Base-by-base conservation (phyloP, 2,329 filamentous ascomycete species). In the Fusarium avenaceum region DNA sequence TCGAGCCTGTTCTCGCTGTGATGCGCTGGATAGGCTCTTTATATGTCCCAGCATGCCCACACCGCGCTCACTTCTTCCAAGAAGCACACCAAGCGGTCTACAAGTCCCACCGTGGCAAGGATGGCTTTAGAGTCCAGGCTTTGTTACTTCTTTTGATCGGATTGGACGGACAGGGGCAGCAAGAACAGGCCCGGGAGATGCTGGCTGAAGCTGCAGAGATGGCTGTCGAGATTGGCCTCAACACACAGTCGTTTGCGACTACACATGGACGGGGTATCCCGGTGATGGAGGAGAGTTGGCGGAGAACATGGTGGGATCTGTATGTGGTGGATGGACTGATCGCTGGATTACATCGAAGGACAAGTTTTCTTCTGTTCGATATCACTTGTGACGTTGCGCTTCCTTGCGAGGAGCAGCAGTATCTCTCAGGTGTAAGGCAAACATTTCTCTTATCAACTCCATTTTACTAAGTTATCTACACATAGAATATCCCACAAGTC, bases 281-380 rank as follows among this genome's bases (percentile, higher is more conserved):
- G 0, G 83, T 93, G 3, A 76, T 94, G 4, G 92, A 95, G 75
- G 94, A 97, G 78, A 92, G 90, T 76, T 91, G 93, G 87, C 87
- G 93, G 19, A 86, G 94, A 60, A 97, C 94, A 2, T 97, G 94
- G 94, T 97, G 94, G 94, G 93, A 89, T 65, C 76, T 89, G 6
- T 95, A 90, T 75, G 86, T 92, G n/a, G 86, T 93, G 15, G 93
- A 97, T 76, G 92, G 91, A 55, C 91, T 97, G 86, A 86, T 96
- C 69, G 92, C 93, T 7, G 92, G 92, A 5, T 89, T 97, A 69
- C 92, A 92, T 70, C 86, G 89, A 14, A 86, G 88, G 63, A 90
- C 91, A 42, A 90, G 87, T 56, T 92, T 92, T 76, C 78, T 85
- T n/a, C 83, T 92, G 24, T 92, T 88, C 69, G 88, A 90, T 54